Conservation (phyloP, 345 rosid species). For the Durio zibethinus region DNA sequence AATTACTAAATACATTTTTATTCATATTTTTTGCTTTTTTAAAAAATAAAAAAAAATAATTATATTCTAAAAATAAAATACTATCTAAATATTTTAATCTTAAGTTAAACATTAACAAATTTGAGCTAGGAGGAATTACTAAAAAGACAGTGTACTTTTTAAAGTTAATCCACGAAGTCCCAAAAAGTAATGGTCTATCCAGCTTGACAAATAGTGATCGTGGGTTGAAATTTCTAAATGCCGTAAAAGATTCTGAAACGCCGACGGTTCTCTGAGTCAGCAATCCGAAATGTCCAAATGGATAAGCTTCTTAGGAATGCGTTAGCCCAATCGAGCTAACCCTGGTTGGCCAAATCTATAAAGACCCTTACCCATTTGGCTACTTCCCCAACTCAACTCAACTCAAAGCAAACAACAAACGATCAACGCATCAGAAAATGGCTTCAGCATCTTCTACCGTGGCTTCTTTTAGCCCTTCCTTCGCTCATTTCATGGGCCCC, state of each 20-base stretch:
- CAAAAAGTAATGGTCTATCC: too few relatives aligned
- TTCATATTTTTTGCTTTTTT: too few relatives aligned
- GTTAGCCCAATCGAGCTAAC: conserved; percentile 28
- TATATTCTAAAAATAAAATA: too few relatives aligned
- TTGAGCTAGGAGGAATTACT: too few relatives aligned
- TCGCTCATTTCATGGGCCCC: conserved; percentile 19
- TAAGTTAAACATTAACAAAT: too few relatives aligned
- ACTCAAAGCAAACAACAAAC: neutral
- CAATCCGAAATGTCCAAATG: conserved; percentile 19
- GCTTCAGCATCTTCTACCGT: conserved; percentile 31
- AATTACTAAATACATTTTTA: too few relatives aligned
- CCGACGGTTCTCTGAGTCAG: conserved; percentile 47
- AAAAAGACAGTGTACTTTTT: too few relatives aligned
- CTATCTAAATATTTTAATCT: too few relatives aligned
- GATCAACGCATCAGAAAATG: neutral
- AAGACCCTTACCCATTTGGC: neutral
- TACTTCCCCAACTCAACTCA: neutral
- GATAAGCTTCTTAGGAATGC: conserved; percentile 14
- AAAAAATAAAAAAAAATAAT: too few relatives aligned
- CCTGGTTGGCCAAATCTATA: conserved; percentile 29
- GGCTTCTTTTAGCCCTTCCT: conserved; percentile 17
- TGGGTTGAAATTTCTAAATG: too few relatives aligned
- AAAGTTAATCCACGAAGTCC: too few relatives aligned
- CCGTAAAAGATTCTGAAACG: conserved; percentile 2
- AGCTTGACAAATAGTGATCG: too few relatives aligned